These are phyloP conservation scores for Epichloe scottii DNA, from an alignment of 2,329 filamentous ascomycete genomes.

Conservation along the genomic window DNA sequence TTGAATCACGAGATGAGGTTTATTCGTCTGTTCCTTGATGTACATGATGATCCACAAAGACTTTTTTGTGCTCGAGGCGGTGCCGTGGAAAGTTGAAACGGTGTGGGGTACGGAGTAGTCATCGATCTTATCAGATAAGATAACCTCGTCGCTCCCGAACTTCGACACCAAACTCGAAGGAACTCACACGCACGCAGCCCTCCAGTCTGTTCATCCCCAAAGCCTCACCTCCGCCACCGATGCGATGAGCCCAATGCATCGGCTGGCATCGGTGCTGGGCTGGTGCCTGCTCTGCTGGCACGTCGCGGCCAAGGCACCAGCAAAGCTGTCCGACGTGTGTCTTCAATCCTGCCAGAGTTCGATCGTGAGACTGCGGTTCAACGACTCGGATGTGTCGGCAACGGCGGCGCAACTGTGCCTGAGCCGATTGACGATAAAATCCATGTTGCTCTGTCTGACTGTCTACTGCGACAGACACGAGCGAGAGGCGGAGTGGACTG, in stretches of 20 bases:
- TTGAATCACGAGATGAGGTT: too few relatives aligned
- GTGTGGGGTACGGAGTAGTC: neutral
- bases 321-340: constrained; percentile 10
- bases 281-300: constrained; percentile 1
- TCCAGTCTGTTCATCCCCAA: neutral
- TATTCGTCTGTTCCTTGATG: too few relatives aligned
- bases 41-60: too few relatives aligned
- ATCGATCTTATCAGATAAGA: constrained; percentile 4
- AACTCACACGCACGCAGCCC: neutral
- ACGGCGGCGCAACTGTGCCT: constrained; percentile 15
- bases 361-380: constrained; percentile 18
- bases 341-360: constrained; percentile 20
- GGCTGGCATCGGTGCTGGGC: constrained; percentile 5
- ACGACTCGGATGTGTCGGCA: constrained; percentile 13
- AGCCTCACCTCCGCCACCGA: neutral
- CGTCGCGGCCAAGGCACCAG: neutral
- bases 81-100: neutral
- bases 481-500: constrained; percentile 11
- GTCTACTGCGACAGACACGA: constrained; percentile 21
- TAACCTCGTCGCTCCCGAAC: neutral
- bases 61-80: neutral
- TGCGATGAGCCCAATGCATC: constrained; percentile 1
- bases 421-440: constrained; percentile 17
- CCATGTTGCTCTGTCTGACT: constrained; percentile 25
- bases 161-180: neutral